These are phyloP conservation scores for Medicago lupulina DNA, from an alignment of 306 rosid species.

Conservation along the genomic window DNA sequence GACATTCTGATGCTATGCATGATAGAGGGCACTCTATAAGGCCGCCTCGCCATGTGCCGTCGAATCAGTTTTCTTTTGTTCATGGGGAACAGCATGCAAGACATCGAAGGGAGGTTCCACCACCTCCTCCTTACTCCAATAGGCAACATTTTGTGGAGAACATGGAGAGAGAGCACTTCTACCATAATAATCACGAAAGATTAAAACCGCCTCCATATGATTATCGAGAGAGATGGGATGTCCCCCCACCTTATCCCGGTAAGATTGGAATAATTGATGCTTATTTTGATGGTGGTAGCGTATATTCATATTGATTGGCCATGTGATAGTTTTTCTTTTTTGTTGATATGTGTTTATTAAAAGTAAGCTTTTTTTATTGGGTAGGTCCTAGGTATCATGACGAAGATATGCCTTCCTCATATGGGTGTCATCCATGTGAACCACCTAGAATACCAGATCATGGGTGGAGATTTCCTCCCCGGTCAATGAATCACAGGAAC, in stretches of 20 bases:
- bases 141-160: constrained; percentile 62
- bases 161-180: constrained; percentile 76
- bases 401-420: constrained; percentile 59
- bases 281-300: constrained; percentile 24
- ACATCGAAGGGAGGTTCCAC: constrained; percentile 68
- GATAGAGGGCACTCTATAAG: constrained; percentile 64
- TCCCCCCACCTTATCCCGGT: constrained; percentile 70
- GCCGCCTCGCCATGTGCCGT: constrained; percentile 80
- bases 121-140: constrained; percentile 68
- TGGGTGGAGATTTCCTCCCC: constrained; percentile 84
- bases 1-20: constrained; percentile 56
- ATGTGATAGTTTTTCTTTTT: constrained; percentile 24
- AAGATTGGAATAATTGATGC: constrained; percentile 23
- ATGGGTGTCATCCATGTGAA: constrained; percentile 78
- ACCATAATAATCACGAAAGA: constrained; percentile 86
- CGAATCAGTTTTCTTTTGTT: constrained; percentile 81
- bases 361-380: constrained; percentile 25
- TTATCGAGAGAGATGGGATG: constrained; percentile 72
- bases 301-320: constrained; percentile 14
- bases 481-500: constrained; percentile 67
- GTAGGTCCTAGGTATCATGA: constrained; percentile 76
- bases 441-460: constrained; percentile 68
- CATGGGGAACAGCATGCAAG: constrained; percentile 65
- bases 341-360: constrained; percentile 7
- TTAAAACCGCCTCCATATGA: constrained; percentile 70